phyloP scores from a whole-genome alignment of 371 early-diverging fungal genomes.

The Mucor sp. region DNA sequence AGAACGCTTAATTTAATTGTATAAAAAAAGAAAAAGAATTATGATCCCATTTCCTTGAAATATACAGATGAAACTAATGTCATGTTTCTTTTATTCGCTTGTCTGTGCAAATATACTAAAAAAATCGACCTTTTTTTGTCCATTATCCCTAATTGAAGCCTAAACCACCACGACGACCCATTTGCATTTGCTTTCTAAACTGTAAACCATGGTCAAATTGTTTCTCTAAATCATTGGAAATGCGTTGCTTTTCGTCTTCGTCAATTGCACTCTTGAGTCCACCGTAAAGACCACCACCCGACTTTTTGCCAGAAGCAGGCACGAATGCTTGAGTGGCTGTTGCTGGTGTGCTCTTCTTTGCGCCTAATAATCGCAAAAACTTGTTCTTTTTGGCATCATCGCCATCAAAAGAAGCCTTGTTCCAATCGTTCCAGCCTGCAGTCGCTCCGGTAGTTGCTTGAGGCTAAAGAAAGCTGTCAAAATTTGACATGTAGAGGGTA shows the following conservation, averaged over 20 bases:
- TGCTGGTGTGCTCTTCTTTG: slow-evolving; percentile 28
- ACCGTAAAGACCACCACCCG: slow-evolving; percentile 45
- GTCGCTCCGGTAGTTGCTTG: background rate
- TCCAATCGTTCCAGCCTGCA: slow-evolving; percentile 54
- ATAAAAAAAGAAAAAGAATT: background rate
- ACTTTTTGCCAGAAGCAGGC: slow-evolving; percentile 24
- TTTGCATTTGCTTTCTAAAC: slow-evolving; percentile 47
- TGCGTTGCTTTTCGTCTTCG: slow-evolving; percentile 38
- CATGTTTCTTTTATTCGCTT: background rate
- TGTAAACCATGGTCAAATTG: slow-evolving; percentile 51
- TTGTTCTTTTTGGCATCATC: slow-evolving; percentile 48
- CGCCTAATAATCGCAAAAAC: slow-evolving; percentile 51
- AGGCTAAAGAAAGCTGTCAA: background rate
- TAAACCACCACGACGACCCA: slow-evolving; percentile 51
- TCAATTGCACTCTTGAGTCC: slow-evolving; percentile 49
- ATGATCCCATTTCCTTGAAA: background rate
- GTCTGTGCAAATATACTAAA: background rate
- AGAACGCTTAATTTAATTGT: slow-evolving; percentile 24
- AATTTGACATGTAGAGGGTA: background rate
- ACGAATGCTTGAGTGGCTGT: background rate
- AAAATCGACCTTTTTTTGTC: slow-evolving; percentile 5
- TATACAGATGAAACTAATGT: background rate
- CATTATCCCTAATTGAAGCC: slow-evolving; percentile 30
- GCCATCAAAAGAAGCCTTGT: slow-evolving; percentile 49
- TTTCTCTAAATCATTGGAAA: slow-evolving; percentile 42